Evolutionary conservation across 768 basidiomycete genomes (phyloP).

Genomic region (Rhizopogon salebrosus): DNA sequence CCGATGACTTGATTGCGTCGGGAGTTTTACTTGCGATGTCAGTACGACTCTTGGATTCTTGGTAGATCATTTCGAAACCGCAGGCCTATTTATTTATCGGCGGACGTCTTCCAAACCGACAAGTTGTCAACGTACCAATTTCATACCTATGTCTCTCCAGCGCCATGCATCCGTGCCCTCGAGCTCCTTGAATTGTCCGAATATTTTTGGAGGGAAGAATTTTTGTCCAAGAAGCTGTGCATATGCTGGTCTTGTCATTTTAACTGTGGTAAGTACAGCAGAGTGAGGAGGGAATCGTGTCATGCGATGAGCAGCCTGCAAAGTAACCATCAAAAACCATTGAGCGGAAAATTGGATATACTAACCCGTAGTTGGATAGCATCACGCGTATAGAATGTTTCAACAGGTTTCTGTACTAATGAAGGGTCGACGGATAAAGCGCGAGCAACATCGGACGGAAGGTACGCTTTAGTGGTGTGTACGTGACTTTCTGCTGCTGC

Average conservation of each 20-base stretch:
- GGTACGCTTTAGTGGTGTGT: conserved; percentile 72
- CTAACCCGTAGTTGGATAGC: conserved; percentile 82
- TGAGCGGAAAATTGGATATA: conserved; percentile 2
- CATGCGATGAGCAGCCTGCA: conserved; percentile 87
- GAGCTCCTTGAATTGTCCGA: conserved; percentile 64
- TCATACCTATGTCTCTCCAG: conserved; percentile 87
- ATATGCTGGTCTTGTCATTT: conserved; percentile 87
- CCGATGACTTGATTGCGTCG: conserved; percentile 42
- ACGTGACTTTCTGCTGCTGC: conserved; percentile 55
- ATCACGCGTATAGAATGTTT: conserved; percentile 95
- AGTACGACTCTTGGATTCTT: conserved; percentile 66
- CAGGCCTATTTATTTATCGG: conserved; percentile 52
- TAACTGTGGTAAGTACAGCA: conserved; percentile 54
- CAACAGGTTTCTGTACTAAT: conserved; percentile 81
- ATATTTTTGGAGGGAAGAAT: conserved; percentile 87
- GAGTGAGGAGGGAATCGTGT: conserved; percentile 78
- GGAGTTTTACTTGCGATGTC: conserved; percentile 30
- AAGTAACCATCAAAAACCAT: not conserved
- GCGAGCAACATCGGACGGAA: conserved; percentile 77
- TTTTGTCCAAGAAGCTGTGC: conserved; percentile 90
- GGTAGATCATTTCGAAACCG: conserved; percentile 96
- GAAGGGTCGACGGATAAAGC: conserved; percentile 58
- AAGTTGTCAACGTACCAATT: conserved; percentile 55
- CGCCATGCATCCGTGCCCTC: conserved; percentile 67
- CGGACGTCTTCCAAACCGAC: not conserved